phyloP scores from a whole-genome alignment of 2,329 filamentous ascomycete species.

The Fusarium piperis region DNA sequence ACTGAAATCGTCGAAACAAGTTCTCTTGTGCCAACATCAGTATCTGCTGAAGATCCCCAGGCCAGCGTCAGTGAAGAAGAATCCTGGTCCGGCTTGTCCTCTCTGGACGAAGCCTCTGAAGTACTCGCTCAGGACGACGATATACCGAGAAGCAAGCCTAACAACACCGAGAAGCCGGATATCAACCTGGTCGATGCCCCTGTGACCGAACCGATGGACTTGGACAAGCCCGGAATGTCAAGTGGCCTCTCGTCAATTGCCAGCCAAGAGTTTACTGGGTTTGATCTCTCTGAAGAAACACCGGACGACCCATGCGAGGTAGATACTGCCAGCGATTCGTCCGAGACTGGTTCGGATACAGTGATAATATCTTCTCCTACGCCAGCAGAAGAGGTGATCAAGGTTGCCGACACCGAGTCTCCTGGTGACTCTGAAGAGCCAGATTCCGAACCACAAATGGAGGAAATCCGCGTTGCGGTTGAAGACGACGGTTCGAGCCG shows the following conservation, averaged over 20 bases:
- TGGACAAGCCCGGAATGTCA: background rate
- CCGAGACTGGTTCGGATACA: background rate
- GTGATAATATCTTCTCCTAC: background rate
- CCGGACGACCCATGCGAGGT: background rate
- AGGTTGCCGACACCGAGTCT: background rate
- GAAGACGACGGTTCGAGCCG: background rate
- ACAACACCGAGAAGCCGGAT: background rate
- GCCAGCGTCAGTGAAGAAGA: background rate
- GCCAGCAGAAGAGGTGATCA: background rate
- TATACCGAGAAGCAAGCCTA: background rate
- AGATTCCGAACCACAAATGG: background rate
- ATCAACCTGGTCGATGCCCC: background rate
- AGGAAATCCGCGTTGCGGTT: constrained; percentile 4
- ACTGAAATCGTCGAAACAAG: background rate
- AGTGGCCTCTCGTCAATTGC: constrained; percentile 32
- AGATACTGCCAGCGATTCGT: background rate
- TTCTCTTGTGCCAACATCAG: background rate
- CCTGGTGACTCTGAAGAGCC: background rate
- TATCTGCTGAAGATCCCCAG: background rate
- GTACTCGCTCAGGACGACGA: background rate
- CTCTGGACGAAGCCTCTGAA: background rate
- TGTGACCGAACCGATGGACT: background rate
- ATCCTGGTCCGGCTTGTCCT: constrained; percentile 37
- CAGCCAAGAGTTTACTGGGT: constrained; percentile 20
- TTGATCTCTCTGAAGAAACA: background rate